Percentiles rank a stretch among this genome's conserved stretches.
phyloP scores from a whole-genome alignment of 805 yeast species.

The Pichia rugopelliculosa region DNA sequence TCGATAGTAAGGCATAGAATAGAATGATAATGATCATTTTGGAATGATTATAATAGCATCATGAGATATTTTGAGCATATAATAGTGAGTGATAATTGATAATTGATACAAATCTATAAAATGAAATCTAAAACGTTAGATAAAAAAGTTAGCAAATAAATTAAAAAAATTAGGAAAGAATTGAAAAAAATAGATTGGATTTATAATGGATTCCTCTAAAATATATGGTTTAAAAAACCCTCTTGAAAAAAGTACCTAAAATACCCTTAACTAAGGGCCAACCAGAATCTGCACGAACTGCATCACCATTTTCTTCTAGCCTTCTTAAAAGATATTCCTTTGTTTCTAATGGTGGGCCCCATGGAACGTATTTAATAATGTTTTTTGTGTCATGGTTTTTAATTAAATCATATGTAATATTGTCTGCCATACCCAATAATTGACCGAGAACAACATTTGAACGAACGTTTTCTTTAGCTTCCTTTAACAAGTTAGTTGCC shows the following conservation, averaged over 20 bases:
- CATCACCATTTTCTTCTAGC: conserved; percentile 93
- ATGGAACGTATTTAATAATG: conserved; percentile 89
- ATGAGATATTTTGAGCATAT: no score
- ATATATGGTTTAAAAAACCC: conserved; percentile 17
- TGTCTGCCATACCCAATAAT: conserved; percentile 93
- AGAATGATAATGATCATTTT: neutral
- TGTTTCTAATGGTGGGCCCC: conserved; percentile 96
- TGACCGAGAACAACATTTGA: conserved; percentile 81
- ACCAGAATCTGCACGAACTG: conserved; percentile 81
- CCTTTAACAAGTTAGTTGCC: conserved; percentile 51
- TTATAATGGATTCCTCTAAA: no score
- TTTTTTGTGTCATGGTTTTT: conserved; percentile 57
- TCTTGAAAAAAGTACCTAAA: conserved; percentile 27
- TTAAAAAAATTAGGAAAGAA: neutral
- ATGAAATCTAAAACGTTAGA: neutral
- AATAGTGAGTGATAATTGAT: no score
- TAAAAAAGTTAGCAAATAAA: neutral
- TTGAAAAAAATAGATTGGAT: no score
- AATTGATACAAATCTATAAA: conserved; percentile 1
- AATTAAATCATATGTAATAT: conserved; percentile 69
- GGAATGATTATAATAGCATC: neutral
- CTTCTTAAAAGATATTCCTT: conserved; percentile 84
- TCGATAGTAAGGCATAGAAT: conserved; percentile 20
- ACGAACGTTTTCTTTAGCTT: conserved; percentile 22
- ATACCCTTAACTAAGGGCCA: conserved; percentile 60